These are phyloP conservation scores for Debaryomyces udenii DNA, from an alignment of 1,139 yeast genomes.

Conservation along the genomic window DNA sequence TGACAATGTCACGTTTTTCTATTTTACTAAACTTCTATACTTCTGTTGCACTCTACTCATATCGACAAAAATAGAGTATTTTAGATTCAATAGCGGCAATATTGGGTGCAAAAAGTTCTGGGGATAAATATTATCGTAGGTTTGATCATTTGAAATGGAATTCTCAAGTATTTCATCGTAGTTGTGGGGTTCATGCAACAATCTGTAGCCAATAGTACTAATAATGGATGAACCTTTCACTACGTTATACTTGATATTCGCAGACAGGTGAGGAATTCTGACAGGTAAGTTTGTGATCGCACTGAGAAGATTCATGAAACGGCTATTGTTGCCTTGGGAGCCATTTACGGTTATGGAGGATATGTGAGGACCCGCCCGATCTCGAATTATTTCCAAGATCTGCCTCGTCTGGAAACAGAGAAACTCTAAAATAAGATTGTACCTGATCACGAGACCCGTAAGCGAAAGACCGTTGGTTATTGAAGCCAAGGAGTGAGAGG, in stretches of 20 bases:
- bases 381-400: constrained; percentile 32
- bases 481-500: constrained; percentile 24
- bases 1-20: constrained; percentile 12
- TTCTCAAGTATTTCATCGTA: background rate
- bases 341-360: constrained; percentile 46
- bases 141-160: background rate
- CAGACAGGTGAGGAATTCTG: constrained; percentile 15
- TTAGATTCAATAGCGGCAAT: constrained; percentile 19
- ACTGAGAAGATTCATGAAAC: constrained; percentile 40
- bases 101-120: background rate
- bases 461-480: constrained; percentile 11
- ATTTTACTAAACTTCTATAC: constrained; percentile 27
- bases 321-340: constrained; percentile 50
- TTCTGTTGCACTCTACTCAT: constrained; percentile 38
- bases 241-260: constrained; percentile 30
- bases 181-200: constrained; percentile 1
- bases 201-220: constrained; percentile 17
- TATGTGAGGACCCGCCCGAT: constrained; percentile 20
- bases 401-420: constrained; percentile 52
- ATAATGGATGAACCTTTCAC: constrained; percentile 43
- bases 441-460: constrained; percentile 37
- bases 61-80: constrained; percentile 36
- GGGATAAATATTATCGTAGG: constrained; percentile 6
- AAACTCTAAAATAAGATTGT: constrained; percentile 51
- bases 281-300: constrained; percentile 26